These are phyloP conservation scores for Xylaria multiplex DNA, from an alignment of 2,329 filamentous ascomycete species.

Conservation along the genomic window DNA sequence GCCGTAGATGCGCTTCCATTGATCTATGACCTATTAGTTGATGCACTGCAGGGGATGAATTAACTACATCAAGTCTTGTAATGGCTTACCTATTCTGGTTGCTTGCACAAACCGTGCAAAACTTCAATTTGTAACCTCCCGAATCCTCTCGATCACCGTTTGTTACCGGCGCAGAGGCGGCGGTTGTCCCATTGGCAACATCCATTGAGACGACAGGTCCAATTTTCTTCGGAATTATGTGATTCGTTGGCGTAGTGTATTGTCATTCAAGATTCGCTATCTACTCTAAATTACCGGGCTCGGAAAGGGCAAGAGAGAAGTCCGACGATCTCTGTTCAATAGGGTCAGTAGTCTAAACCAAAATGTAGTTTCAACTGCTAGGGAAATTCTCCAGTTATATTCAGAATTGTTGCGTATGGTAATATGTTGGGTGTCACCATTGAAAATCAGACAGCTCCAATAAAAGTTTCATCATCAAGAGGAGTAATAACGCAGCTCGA, in stretches of 20 bases:
- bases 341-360: conserved; percentile 17
- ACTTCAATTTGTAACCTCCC: conserved; percentile 86
- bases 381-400: conserved; percentile 2
- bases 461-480: conserved; percentile 62
- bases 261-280: conserved; percentile 2
- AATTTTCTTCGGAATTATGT: background rate
- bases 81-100: conserved; percentile 87
- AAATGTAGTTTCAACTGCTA: background rate
- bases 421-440: conserved; percentile 68
- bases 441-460: conserved; percentile 81
- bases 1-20: conserved; percentile 98
- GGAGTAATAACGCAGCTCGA: conserved; percentile 7
- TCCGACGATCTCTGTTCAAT: background rate
- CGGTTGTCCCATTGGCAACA: conserved; percentile 51
- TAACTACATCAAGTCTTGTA: background rate
- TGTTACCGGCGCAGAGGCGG: conserved; percentile 46
- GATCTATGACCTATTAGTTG: conserved; percentile 62
- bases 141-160: conserved; percentile 61
- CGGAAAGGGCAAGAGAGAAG: no score
- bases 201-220: conserved; percentile 50
- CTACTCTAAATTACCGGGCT: background rate
- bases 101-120: conserved; percentile 98
- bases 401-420: conserved; percentile 67
- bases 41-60: background rate
- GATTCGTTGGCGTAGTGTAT: background rate